A percentile compares a stretch with the other conserved stretches of the same genome.
phyloP scores from a whole-genome alignment of 2,329 filamentous ascomycete genomes.

The Arthrobotrys sphaeroides region DNA sequence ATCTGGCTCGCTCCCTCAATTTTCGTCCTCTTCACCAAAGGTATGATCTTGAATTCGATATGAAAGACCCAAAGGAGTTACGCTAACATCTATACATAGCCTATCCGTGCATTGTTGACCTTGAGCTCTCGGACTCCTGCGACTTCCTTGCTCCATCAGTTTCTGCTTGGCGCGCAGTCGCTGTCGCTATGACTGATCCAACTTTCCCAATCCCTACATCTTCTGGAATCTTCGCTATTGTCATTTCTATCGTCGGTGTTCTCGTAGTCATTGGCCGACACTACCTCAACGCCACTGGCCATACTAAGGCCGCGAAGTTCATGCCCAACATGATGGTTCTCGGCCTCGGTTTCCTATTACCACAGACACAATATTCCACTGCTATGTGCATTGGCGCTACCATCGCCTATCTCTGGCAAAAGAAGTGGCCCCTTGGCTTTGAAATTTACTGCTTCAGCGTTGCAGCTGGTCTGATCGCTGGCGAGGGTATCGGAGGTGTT shows the following conservation, averaged over 20 bases:
- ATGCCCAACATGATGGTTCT: slow-evolving; percentile 73
- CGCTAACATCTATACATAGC: slow-evolving; percentile 61
- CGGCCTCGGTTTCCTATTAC: slow-evolving; percentile 69
- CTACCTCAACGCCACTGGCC: slow-evolving; percentile 66
- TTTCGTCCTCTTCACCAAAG: slow-evolving; percentile 72
- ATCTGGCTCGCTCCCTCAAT: slow-evolving; percentile 74
- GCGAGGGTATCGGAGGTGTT: slow-evolving; percentile 72
- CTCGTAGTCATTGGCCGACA: slow-evolving; percentile 67
- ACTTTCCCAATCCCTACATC: slow-evolving; percentile 67
- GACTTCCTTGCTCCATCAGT: slow-evolving; percentile 72
- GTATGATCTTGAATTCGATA: slow-evolving; percentile 2
- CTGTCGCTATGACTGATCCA: slow-evolving; percentile 70
- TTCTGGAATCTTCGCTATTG: slow-evolving; percentile 69
- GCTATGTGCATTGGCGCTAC: slow-evolving; percentile 70
- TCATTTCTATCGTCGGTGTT: slow-evolving; percentile 67
- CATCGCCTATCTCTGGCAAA: slow-evolving; percentile 67
- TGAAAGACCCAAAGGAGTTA: slow-evolving; percentile 24
- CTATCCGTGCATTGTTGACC: slow-evolving; percentile 73
- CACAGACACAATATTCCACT: slow-evolving; percentile 68
- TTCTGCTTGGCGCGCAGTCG: slow-evolving; percentile 73
- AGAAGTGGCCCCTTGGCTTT: slow-evolving; percentile 66
- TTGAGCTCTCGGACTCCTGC: slow-evolving; percentile 64
- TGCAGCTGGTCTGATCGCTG: slow-evolving; percentile 71
- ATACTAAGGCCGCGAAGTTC: slow-evolving; percentile 65
- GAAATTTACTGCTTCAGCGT: slow-evolving; percentile 71